Evolutionary conservation across 2,329 filamentous ascomycete genomes (phyloP), one percentile per base, ranked within the genome.

Genomic region (Alternaria triticina): DNA sequence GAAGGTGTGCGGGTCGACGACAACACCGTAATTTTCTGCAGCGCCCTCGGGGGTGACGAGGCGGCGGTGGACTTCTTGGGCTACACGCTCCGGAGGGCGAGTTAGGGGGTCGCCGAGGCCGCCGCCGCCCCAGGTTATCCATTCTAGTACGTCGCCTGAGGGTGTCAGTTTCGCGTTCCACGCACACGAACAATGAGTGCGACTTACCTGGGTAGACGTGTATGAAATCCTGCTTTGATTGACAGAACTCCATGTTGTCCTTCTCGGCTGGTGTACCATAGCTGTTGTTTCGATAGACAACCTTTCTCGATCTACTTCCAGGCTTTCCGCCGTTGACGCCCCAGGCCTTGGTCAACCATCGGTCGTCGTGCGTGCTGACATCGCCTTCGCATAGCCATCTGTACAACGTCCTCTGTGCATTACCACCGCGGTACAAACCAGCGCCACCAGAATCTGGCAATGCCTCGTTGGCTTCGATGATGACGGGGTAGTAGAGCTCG

Each of bases 311-410:
- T 6, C 82, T 70, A 7, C 73, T 71, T 2, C 83, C 84, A 0
- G 84, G 83, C 60, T 79, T 79, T 2, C 83, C 82, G 2, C 83
- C 82, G 22, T 83, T 81, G 8, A 85, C 78, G 7, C 83, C 83
- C 83, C 82, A 85, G 5, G 83, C 82, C 67, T 84, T 83, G 3
- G 82, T 83, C 66, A 85, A 78, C 83, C 83, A 85, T 8, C 83
- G 68, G 57, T 85, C 83, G 61, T 85, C 83, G 55, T 85, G 83
- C 5, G 85, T 77, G 60, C 78, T 83, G 66, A 85, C 80, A 52
- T 84, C 81, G 6, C 83, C 83, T 33, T 81, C 76, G 23, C 76
- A 78, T 3, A 84, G 70, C 70, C 84, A 85, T 4, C 83, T 77
- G 61, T 85, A 85, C 2, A 81, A 71, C 0, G 83, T 85, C 13